Evolutionary conservation across 805 yeast species (phyloP).

Genomic region (Pichia exigua): DNA sequence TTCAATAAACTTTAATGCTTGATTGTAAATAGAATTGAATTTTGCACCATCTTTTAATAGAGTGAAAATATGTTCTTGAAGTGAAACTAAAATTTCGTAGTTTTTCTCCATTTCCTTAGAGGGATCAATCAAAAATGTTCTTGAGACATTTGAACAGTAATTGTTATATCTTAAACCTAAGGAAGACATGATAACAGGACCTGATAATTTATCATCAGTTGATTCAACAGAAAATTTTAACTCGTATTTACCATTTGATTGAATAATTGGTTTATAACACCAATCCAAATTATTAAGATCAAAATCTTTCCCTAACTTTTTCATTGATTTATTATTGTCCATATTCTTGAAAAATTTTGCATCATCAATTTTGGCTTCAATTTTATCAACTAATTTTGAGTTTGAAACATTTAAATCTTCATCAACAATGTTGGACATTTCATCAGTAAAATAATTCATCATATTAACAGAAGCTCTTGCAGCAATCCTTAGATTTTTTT

Average conservation of each 20-base stretch:
- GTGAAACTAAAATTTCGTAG: constrained; percentile 64
- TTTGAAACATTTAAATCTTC: constrained; percentile 76
- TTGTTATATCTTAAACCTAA: constrained; percentile 82
- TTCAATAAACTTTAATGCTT: constrained; percentile 52
- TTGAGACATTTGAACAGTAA: constrained; percentile 79
- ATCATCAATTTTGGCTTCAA: constrained; percentile 79
- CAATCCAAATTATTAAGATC: constrained; percentile 78
- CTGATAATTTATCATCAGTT: constrained; percentile 53
- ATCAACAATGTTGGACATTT: constrained; percentile 80
- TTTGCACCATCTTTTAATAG: constrained; percentile 59
- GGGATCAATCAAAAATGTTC: constrained; percentile 89
- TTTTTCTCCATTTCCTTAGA: constrained; percentile 67
- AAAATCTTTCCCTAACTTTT: constrained; percentile 58
- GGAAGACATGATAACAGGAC: constrained; percentile 75
- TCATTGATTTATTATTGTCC: constrained; percentile 38
- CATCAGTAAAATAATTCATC: constrained; percentile 78
- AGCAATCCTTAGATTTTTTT: constrained; percentile 56
- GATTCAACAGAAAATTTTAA: constrained; percentile 78
- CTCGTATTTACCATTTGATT: constrained; percentile 82
- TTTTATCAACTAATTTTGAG: constrained; percentile 59
- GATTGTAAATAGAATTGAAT: constrained; percentile 60
- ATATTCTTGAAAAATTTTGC: constrained; percentile 52
- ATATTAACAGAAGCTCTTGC: constrained; percentile 69
- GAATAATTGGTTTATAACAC: constrained; percentile 88
- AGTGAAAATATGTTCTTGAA: constrained; percentile 59